A percentile compares a stretch with the other conserved stretches of the same genome.
phyloP scores from a whole-genome alignment of 2,329 filamentous ascomycete genomes.

The Xylaria polymorpha region DNA sequence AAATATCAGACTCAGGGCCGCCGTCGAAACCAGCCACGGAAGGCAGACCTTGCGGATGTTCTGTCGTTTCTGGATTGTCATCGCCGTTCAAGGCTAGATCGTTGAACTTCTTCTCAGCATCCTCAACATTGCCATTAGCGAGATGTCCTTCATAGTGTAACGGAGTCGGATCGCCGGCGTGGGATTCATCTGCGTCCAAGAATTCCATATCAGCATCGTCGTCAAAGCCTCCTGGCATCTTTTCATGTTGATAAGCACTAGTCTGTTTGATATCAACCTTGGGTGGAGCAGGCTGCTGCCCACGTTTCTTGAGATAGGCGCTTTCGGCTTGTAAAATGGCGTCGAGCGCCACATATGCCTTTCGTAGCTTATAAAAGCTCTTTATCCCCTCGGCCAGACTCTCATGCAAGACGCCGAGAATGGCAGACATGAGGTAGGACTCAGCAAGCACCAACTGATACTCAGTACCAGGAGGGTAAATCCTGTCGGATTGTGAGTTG shows the following conservation, averaged over 20 bases:
- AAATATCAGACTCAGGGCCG: slow-evolving; percentile 70
- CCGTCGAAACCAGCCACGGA: slow-evolving; percentile 42
- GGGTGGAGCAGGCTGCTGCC: slow-evolving; percentile 45
- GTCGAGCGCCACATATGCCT: slow-evolving; percentile 86
- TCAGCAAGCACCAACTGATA: slow-evolving; percentile 87
- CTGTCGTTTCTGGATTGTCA: slow-evolving; percentile 17
- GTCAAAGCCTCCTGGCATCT: slow-evolving; percentile 41
- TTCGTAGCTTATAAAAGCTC: slow-evolving; percentile 91
- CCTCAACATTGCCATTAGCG: slow-evolving; percentile 48
- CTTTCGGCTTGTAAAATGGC: slow-evolving; percentile 80
- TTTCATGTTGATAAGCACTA: slow-evolving; percentile 34
- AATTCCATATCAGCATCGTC: slow-evolving; percentile 60
- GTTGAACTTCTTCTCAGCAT: slow-evolving; percentile 45
- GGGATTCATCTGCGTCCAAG: slow-evolving; percentile 65
- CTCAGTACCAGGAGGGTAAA: slow-evolving; percentile 88
- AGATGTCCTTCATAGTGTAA: slow-evolving; percentile 59
- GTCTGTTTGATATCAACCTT: slow-evolving; percentile 35
- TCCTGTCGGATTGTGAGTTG: slow-evolving; percentile 48
- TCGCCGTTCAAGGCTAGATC: slow-evolving; percentile 43
- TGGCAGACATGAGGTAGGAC: slow-evolving; percentile 87
- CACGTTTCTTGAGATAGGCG: slow-evolving; percentile 58
- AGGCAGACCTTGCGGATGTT: slow-evolving; percentile 1
- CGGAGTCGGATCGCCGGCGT: slow-evolving; percentile 59
- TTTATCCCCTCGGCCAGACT: slow-evolving; percentile 90
- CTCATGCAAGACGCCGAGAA: slow-evolving; percentile 91